Conservation (phyloP, 768 basidiomycete species). For the Lactifluus pinguis region DNA sequence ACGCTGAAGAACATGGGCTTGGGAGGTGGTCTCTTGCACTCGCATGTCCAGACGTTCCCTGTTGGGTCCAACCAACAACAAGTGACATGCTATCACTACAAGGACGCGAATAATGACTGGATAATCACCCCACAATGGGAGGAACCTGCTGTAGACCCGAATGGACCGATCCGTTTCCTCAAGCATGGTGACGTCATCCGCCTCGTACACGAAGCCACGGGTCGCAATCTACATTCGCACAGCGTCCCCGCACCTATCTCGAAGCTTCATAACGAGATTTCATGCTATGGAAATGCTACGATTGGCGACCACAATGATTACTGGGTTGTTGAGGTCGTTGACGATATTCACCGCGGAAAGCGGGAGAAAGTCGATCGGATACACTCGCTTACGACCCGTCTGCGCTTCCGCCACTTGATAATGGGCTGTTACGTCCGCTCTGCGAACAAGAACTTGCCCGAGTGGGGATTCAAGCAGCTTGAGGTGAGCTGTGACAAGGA, state of each 20-base stretch:
- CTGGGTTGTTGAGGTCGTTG: constrained; percentile 91
- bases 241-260: constrained; percentile 77
- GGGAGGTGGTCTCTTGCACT: constrained; percentile 94
- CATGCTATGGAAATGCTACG: constrained; percentile 87
- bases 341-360: constrained; percentile 66
- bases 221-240: constrained; percentile 91
- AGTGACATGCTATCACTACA: constrained; percentile 99
- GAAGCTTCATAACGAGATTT: constrained; percentile 85
- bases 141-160: constrained; percentile 53
- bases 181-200: constrained; percentile 71
- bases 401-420: constrained; percentile 71
- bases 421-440: constrained; percentile 87
- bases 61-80: constrained; percentile 91
- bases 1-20: constrained; percentile 97
- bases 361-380: constrained; percentile 54
- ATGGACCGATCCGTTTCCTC: constrained; percentile 62
- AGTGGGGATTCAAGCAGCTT: constrained; percentile 99
- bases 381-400: constrained; percentile 83
- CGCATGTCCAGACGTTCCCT: constrained; percentile 93
- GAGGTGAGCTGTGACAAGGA: constrained; percentile 92
- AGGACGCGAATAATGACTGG: constrained; percentile 97
- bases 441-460: constrained; percentile 80
- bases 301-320: constrained; percentile 84
- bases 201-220: constrained; percentile 73
- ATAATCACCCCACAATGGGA: constrained; percentile 74